Base-by-base conservation (phyloP, 257 asterid species). In the Gardenia jasminoides region DNA sequence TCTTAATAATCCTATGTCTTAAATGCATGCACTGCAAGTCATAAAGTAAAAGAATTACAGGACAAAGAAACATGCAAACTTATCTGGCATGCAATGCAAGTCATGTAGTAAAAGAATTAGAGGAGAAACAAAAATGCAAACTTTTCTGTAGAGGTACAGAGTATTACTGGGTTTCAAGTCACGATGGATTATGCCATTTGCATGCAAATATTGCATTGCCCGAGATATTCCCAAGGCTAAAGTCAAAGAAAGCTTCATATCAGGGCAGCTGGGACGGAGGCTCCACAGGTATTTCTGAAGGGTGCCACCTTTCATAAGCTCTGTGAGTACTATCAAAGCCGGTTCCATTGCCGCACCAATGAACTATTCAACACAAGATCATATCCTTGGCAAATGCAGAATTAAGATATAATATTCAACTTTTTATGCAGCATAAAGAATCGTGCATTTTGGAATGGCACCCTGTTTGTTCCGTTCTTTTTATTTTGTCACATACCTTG, bases 171-270 rank as follows among this genome's bases (percentile, higher is more conserved):
- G 94, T 82, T 91, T 90, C 75, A 91, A 76, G 70, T 91, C 96
- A 0, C 94, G 90, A 79, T 90, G 96, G 79, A 91, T 85, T 28
- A 90, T 86, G 81, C 90, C 85, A 75, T 79, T 84, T 36, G 56
- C 84, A 67, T 91, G 96, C 78, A 91, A 88, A 80, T 90, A 84
- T 74, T 83, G 88, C 96, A 91, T 89, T 12, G 92, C 92, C n/a
- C 67, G 88, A 52, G 92, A 91, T 70, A 91, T 87, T 24, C 80
- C 87, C 77, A 90, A 65, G 30, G 93, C 92, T 56, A 84, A 88
- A 77, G 67, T 69, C 67, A 90, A 75, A 39, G 91, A 82, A 75
- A 88, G 84, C 87, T 85, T 88, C 82, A 87, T 17, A 83, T 88
- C 94, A 30, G 78, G 86, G 79, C 83, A 71, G 78, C 78, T 67